These are phyloP conservation scores for Serendipita sp. DNA, from an alignment of 768 basidiomycete genomes.

Conservation along the genomic window DNA sequence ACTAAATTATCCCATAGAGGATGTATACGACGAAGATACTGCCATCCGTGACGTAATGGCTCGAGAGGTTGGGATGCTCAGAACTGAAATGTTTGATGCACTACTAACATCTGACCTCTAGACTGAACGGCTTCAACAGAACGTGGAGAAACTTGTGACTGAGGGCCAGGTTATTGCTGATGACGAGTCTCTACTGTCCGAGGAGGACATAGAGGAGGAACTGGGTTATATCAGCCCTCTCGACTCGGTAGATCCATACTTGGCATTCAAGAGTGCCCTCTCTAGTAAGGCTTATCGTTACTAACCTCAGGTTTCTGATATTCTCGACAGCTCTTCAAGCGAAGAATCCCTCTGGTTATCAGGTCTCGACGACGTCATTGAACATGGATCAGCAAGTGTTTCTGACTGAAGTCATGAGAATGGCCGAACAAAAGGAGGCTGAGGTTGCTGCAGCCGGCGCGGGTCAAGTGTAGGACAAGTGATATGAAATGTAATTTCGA, in stretches of 20 bases:
- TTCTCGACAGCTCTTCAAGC: slow-evolving; percentile 48
- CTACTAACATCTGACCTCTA: slow-evolving; percentile 16
- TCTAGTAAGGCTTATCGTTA: slow-evolving; percentile 35
- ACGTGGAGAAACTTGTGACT: slow-evolving; percentile 29
- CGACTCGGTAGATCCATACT: slow-evolving; percentile 64
- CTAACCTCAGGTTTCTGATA: neutral
- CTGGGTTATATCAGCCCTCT: slow-evolving; percentile 74
- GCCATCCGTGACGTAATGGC: slow-evolving; percentile 17
- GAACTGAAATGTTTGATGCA: neutral
- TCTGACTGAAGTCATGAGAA: slow-evolving; percentile 73
- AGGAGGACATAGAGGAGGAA: slow-evolving; percentile 51
- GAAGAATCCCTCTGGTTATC: slow-evolving; percentile 52
- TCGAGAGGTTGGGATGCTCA: slow-evolving; percentile 1
- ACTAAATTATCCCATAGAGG: slow-evolving; percentile 21
- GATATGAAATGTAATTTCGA: no score
- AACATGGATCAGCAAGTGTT: slow-evolving; percentile 61
- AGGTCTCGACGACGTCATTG: slow-evolving; percentile 55
- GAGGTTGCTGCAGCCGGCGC: neutral
- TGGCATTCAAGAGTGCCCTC: slow-evolving; percentile 61
- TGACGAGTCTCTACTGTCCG: slow-evolving; percentile 25
- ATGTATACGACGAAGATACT: slow-evolving; percentile 83
- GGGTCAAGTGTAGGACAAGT: neutral
- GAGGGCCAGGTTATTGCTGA: slow-evolving; percentile 30
- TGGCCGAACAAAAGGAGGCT: slow-evolving; percentile 34
- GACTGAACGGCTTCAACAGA: slow-evolving; percentile 60